These are phyloP conservation scores for Xylaria hypoxylon DNA, from an alignment of 2,329 filamentous ascomycete genomes.

Conservation along the genomic window DNA sequence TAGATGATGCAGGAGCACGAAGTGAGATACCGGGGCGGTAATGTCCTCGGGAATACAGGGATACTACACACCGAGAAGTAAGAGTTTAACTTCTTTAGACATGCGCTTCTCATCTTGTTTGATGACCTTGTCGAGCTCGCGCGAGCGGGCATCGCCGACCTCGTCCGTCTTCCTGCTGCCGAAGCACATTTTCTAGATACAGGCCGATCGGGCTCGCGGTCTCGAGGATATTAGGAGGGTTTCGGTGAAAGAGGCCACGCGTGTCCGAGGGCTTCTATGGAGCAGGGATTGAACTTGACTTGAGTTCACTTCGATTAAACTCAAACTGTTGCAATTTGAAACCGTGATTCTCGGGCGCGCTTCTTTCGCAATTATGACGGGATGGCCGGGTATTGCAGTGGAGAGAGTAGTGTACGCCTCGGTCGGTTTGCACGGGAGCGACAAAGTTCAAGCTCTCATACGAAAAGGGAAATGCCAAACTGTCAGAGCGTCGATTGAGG, in stretches of 20 bases:
- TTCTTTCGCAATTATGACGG: conserved; percentile 13
- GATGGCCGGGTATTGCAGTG: conserved; percentile 12
- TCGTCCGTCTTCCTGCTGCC: conserved; percentile 64
- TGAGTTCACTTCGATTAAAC: conserved; percentile 18
- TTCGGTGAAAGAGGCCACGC: conserved; percentile 21
- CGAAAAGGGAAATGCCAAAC: conserved; percentile 15
- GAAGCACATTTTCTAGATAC: conserved; percentile 68
- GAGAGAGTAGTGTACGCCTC: conserved; percentile 20
- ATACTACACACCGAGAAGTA: conserved; percentile 80
- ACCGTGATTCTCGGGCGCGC: not conserved
- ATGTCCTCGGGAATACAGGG: conserved; percentile 25
- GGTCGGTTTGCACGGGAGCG: conserved; percentile 21
- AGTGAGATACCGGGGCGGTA: conserved; percentile 38
- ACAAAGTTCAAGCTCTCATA: conserved; percentile 27
- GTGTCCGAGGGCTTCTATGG: conserved; percentile 16
- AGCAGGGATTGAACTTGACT: conserved; percentile 10
- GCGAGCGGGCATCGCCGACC: conserved; percentile 66
- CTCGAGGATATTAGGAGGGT: conserved; percentile 10
- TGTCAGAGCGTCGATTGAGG: conserved; percentile 10
- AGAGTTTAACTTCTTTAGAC: conserved; percentile 89
- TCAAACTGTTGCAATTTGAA: conserved; percentile 20
- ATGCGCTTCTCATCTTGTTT: conserved; percentile 89
- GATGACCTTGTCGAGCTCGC: conserved; percentile 87
- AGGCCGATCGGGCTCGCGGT: conserved; percentile 24
- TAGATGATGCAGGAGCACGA: conserved; percentile 40